phyloP scores from a whole-genome alignment of 257 asterid species.

The Marsdenia floribunda region DNA sequence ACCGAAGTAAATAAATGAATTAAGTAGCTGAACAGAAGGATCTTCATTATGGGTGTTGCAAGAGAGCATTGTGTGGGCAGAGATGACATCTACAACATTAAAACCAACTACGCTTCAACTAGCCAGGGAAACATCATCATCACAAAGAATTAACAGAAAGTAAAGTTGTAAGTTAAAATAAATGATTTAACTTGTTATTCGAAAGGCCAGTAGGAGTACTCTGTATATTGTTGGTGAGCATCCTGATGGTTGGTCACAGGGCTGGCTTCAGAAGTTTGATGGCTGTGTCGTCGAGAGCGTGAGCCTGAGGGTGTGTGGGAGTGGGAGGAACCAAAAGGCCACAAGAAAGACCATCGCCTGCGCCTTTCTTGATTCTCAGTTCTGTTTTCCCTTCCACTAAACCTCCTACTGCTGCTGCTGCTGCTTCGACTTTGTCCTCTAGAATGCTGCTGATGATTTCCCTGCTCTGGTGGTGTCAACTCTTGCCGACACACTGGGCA shows the following conservation, averaged over 20 bases:
- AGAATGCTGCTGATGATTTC: slow-evolving; percentile 27
- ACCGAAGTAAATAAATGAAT: neutral
- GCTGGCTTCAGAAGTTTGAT: slow-evolving; percentile 45
- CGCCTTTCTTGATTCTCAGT: slow-evolving; percentile 38
- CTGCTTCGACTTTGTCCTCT: slow-evolving; percentile 43
- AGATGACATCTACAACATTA: slow-evolving; percentile 3
- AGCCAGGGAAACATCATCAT: slow-evolving; percentile 25
- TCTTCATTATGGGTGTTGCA: slow-evolving; percentile 1
- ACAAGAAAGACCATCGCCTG: slow-evolving; percentile 72
- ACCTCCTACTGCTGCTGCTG: slow-evolving; percentile 29
- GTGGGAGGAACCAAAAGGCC: slow-evolving; percentile 75
- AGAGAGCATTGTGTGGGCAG: neutral
- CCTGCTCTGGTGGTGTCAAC: slow-evolving; percentile 27
- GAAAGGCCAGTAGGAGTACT: slow-evolving; percentile 70
- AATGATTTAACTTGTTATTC: slow-evolving; percentile 31
- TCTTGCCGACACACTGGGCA: slow-evolving; percentile 91
- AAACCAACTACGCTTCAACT: slow-evolving; percentile 29
- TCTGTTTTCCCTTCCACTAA: slow-evolving; percentile 33
- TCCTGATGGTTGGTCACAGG: slow-evolving; percentile 43
- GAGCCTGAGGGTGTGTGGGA: slow-evolving; percentile 18
- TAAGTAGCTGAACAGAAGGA: neutral
- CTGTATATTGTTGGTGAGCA: slow-evolving; percentile 31
- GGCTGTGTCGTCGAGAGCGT: slow-evolving; percentile 10
- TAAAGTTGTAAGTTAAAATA: neutral
- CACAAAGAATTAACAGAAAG: slow-evolving; percentile 23